A percentile compares a stretch with the other conserved stretches of the same genome.
Evolutionary conservation across 257 asterid genomes (phyloP).

Genomic region (Solanum clarkiae): DNA sequence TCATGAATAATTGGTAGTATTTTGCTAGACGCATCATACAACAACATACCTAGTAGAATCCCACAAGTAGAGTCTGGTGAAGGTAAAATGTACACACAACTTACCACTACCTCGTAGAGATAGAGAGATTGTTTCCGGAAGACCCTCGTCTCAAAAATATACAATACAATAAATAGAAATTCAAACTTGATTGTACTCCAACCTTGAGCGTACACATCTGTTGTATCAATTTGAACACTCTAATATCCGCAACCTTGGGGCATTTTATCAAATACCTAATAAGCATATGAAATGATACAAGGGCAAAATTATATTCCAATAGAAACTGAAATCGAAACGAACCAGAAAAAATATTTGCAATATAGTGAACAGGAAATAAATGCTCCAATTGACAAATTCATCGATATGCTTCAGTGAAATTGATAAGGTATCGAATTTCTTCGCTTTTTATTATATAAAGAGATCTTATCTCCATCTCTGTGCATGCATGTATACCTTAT

Average conservation of each 20-base stretch:
- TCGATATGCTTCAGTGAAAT: background rate
- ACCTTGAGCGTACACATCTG: background rate
- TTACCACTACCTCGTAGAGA: too few species aligned
- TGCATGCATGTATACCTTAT: background rate
- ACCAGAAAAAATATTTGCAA: background rate
- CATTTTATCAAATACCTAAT: background rate
- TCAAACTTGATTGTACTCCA: background rate
- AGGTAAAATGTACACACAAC: too few species aligned
- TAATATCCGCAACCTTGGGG: too few species aligned
- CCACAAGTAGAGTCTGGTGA: too few species aligned
- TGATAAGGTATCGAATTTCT: background rate
- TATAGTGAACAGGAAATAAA: background rate
- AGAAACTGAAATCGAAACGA: background rate
- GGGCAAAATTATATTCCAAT: background rate
- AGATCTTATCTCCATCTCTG: background rate
- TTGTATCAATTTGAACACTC: too few species aligned
- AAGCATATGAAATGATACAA: background rate
- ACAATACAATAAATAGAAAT: background rate
- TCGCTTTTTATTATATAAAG: background rate
- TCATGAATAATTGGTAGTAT: background rate
- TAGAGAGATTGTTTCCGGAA: too few species aligned
- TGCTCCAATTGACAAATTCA: background rate
- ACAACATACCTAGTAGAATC: too few species aligned
- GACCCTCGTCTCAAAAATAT: too few species aligned
- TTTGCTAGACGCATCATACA: background rate